These are phyloP conservation scores for Cordyceps sp. DNA, from an alignment of 2,329 filamentous ascomycete genomes.

Conservation along the genomic window DNA sequence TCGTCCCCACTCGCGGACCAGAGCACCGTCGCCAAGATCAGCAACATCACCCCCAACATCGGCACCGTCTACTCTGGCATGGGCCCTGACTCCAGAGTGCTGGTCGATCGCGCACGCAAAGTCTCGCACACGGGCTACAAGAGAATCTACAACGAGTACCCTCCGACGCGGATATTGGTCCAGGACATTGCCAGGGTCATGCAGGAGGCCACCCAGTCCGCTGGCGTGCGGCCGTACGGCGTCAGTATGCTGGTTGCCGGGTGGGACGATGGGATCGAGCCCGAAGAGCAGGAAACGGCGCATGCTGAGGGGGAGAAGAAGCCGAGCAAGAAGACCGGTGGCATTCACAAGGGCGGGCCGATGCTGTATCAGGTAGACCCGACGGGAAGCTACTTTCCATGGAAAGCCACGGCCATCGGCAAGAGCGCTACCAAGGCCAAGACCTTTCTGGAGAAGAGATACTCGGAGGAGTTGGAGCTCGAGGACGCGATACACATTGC, in stretches of 20 bases:
- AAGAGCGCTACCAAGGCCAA: constrained; percentile 98
- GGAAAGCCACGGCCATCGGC: constrained; percentile 98
- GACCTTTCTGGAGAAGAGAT: constrained; percentile 98
- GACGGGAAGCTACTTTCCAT: constrained; percentile 97
- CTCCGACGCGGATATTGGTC: constrained; percentile 96
- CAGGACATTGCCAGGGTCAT: constrained; percentile 96
- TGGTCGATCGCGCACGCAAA: constrained; percentile 95
- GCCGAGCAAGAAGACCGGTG: constrained; percentile 73
- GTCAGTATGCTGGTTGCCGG: constrained; percentile 91
- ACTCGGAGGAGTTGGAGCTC: constrained; percentile 89
- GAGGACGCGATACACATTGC: constrained; percentile 99
- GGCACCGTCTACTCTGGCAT: constrained; percentile 99
- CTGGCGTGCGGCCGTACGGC: constrained; percentile 91
- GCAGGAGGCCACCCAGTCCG: constrained; percentile 97
- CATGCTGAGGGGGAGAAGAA: constrained; percentile 45
- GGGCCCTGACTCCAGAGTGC: constrained; percentile 94
- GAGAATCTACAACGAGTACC: constrained; percentile 99
- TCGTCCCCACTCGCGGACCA: constrained; percentile 94
- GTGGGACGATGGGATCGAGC: constrained; percentile 93
- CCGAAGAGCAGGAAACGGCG: constrained; percentile 52
- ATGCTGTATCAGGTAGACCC: constrained; percentile 98
- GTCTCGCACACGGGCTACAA: constrained; percentile 98
- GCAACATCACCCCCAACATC: constrained; percentile 95
- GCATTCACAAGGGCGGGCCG: constrained; percentile 86
- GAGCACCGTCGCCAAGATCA: constrained; percentile 90